phyloP scores from a whole-genome alignment of 2,329 filamentous ascomycete species.

The Simplicillium aogashimaense region DNA sequence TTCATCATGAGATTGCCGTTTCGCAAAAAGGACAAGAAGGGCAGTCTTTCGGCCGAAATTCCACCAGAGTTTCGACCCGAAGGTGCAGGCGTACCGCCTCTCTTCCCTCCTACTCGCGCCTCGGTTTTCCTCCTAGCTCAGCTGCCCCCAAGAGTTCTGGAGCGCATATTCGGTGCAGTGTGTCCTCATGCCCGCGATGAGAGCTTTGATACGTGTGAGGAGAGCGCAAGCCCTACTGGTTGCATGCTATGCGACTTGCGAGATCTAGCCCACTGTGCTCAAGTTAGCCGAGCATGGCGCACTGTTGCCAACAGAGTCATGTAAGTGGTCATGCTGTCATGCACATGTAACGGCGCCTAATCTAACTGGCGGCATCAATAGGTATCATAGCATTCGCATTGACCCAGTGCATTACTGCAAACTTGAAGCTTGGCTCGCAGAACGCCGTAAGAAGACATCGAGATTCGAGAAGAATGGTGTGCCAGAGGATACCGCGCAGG shows the following conservation, averaged over 20 bases:
- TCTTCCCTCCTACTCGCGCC: conserved; percentile 25
- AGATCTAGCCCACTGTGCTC: conserved; percentile 71
- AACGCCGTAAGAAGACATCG: conserved; percentile 65
- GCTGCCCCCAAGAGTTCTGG: conserved; percentile 61
- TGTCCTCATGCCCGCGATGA: conserved; percentile 75
- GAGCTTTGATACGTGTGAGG: conserved; percentile 73
- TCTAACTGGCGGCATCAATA: conserved; percentile 22
- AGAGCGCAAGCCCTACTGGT: conserved; percentile 64
- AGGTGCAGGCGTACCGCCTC: conserved; percentile 13
- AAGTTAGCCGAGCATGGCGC: conserved; percentile 66
- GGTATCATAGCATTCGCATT: conserved; percentile 83
- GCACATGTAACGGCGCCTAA: background rate
- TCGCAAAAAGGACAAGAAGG: conserved; percentile 27
- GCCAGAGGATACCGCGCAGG: conserved; percentile 68
- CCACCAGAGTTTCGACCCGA: conserved; percentile 19
- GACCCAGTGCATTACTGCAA: conserved; percentile 92
- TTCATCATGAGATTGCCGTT: conserved; percentile 26
- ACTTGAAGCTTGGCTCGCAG: conserved; percentile 70
- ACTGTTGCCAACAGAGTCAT: conserved; percentile 37
- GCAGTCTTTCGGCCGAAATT: conserved; percentile 15
- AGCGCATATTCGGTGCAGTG: conserved; percentile 69
- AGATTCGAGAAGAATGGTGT: conserved; percentile 69
- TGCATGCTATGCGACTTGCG: conserved; percentile 93
- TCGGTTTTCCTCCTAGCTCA: conserved; percentile 35
- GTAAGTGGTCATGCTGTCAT: conserved; percentile 40